phyloP scores from a whole-genome alignment of 2,329 filamentous ascomycete genomes.

The Calonectria pteridis region DNA sequence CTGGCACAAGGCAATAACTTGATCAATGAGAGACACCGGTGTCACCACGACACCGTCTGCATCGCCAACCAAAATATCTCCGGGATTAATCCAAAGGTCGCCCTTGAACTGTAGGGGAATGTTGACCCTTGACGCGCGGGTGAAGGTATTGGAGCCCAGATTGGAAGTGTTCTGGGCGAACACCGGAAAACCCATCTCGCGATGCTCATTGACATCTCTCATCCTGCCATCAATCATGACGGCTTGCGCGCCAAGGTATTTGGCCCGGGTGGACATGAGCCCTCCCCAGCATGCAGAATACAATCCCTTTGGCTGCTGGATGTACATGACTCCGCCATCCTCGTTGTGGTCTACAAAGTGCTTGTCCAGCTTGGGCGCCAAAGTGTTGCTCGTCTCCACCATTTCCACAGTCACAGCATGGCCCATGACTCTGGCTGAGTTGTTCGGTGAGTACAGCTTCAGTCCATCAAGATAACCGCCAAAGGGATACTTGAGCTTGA shows the following conservation, averaged over 20 bases:
- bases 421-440: conserved; percentile 35
- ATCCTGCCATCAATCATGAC: conserved; percentile 46
- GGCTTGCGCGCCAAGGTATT: conserved; percentile 42
- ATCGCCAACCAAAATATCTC: conserved; percentile 46
- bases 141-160: conserved; percentile 48
- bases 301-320: conserved; percentile 45
- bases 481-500: conserved; percentile 45
- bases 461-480: conserved; percentile 45
- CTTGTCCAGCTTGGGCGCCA: conserved; percentile 40
- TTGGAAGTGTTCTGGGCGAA: conserved; percentile 45
- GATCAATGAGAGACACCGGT: conserved; percentile 37
- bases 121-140: conserved; percentile 43
- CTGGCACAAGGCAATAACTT: conserved; percentile 44
- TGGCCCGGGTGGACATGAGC: conserved; percentile 47
- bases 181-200: conserved; percentile 34
- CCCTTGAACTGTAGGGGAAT: conserved; percentile 44
- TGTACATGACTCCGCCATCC: conserved; percentile 42
- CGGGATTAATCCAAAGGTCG: conserved; percentile 47
- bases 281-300: conserved; percentile 46
- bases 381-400: conserved; percentile 41
- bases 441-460: conserved; percentile 39
- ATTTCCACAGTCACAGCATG: conserved; percentile 48
- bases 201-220: conserved; percentile 47
- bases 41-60: conserved; percentile 47
- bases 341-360: conserved; percentile 48